phyloP scores from a whole-genome alignment of 2,329 filamentous ascomycete species.

The Botrytis sinoallii region DNA sequence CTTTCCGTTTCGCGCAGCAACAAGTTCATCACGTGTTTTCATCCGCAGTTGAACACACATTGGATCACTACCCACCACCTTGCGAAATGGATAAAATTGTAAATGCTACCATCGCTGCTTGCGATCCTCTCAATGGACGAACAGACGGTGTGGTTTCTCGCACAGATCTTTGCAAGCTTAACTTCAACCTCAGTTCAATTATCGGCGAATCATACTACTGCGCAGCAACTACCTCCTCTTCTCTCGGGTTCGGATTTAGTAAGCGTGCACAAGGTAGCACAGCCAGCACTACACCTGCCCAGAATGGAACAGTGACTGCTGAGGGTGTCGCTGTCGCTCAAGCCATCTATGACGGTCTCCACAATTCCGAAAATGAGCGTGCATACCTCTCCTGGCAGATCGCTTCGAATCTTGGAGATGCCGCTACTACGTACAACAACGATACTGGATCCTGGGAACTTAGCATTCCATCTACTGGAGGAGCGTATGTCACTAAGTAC shows the following conservation, averaged over 20 bases:
- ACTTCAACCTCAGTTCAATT: slow-evolving; percentile 44
- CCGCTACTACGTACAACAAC: slow-evolving; percentile 6
- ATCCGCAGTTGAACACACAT: slow-evolving; percentile 40
- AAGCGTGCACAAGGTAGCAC: slow-evolving; percentile 1
- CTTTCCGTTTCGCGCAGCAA: slow-evolving; percentile 47
- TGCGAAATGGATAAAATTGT: slow-evolving; percentile 50
- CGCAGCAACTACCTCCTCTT: slow-evolving; percentile 31
- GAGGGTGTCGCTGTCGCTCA: slow-evolving; percentile 38
- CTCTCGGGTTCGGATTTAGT: not conserved
- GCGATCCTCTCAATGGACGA: slow-evolving; percentile 53
- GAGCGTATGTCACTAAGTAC: slow-evolving; percentile 42
- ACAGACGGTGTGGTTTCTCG: slow-evolving; percentile 52
- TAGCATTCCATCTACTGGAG: slow-evolving; percentile 37
- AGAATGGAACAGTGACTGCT: slow-evolving; percentile 29
- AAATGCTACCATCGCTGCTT: slow-evolving; percentile 53
- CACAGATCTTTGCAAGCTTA: slow-evolving; percentile 46
- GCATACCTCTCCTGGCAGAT: slow-evolving; percentile 41
- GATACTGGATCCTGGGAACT: slow-evolving; percentile 35
- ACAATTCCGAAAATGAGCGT: slow-evolving; percentile 38
- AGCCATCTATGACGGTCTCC: slow-evolving; percentile 38
- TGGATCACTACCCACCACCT: slow-evolving; percentile 44
- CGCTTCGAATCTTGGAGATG: slow-evolving; percentile 21
- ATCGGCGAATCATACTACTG: slow-evolving; percentile 48
- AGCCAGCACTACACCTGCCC: slow-evolving; percentile 24
- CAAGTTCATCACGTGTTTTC: slow-evolving; percentile 42